These are phyloP conservation scores for Wickerhamomyces bovis DNA, from an alignment of 805 yeast species.

Conservation along the genomic window DNA sequence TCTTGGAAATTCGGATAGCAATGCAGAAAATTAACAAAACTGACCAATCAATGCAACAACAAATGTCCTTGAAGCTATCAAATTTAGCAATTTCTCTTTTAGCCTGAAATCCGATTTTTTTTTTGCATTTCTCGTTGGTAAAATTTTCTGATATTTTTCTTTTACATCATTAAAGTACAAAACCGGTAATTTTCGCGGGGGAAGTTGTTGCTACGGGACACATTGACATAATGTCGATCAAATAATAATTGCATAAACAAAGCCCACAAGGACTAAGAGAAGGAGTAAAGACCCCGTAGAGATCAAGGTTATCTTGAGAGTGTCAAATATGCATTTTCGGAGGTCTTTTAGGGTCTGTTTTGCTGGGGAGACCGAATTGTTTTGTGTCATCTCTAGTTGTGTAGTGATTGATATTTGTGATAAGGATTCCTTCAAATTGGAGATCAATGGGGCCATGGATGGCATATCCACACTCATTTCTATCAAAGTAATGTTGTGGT, in stretches of 20 bases:
- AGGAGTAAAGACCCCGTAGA: background rate
- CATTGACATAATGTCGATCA: background rate
- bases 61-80: background rate
- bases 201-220: background rate
- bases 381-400: background rate
- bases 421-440: background rate
- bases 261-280: slow-evolving; percentile 5
- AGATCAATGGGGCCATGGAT: background rate
- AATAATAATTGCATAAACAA: slow-evolving; percentile 7
- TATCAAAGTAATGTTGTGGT: background rate
- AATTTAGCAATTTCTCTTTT: background rate
- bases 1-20: background rate
- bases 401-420: background rate
- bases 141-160: too few relatives aligned
- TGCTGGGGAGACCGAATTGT: background rate
- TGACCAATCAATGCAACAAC: background rate
- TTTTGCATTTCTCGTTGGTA: too few relatives aligned
- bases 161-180: background rate
- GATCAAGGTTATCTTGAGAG: background rate
- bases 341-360: background rate
- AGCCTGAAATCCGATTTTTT: background rate
- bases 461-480: background rate
- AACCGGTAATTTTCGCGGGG: background rate
- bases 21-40: background rate
- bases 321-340: background rate